Evolutionary conservation across 179 eudicot species (phyloP).

Genomic region (Camellia oleifera): DNA sequence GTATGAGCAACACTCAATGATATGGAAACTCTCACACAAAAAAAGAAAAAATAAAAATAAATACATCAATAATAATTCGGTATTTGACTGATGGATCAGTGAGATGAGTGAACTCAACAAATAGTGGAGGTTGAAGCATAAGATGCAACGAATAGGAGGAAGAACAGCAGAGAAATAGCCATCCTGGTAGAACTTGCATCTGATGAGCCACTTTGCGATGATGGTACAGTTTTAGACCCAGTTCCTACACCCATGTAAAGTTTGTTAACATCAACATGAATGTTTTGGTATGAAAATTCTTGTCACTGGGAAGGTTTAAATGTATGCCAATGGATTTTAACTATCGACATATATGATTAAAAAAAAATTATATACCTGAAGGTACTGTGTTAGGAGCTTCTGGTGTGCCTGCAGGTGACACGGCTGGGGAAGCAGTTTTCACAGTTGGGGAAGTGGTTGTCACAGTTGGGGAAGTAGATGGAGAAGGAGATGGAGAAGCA

Average conservation of each 20-base stretch:
- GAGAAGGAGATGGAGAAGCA: too few species aligned
- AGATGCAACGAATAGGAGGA: constrained; percentile 27
- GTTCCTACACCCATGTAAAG: constrained; percentile 15
- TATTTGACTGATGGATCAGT: too few species aligned
- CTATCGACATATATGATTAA: too few species aligned
- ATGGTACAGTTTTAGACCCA: constrained; percentile 32
- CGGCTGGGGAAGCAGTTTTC: not conserved
- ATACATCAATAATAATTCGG: not conserved
- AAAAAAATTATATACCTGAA: constrained; percentile 20
- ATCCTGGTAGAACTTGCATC: constrained; percentile 35
- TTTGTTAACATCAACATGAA: not conserved
- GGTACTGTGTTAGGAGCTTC: constrained; percentile 20
- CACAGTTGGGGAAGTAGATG: constrained; percentile 16
- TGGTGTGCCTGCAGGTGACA: constrained; percentile 30
- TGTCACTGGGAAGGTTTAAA: too few species aligned
- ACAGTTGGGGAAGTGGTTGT: too few species aligned
- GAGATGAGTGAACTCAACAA: constrained; percentile 5
- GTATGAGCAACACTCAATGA: not conserved
- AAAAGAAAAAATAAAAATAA: not conserved
- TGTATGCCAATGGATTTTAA: too few species aligned
- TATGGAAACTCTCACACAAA: not conserved
- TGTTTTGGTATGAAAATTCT: not conserved
- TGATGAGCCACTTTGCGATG: constrained; percentile 34
- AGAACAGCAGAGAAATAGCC: constrained; percentile 24
- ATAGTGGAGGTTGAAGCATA: constrained; percentile 20